A percentile compares a stretch with the other conserved stretches of the same genome.
phyloP scores from a whole-genome alignment of 495 filamentous ascomycete genomes.

The Tuber calosporum region DNA sequence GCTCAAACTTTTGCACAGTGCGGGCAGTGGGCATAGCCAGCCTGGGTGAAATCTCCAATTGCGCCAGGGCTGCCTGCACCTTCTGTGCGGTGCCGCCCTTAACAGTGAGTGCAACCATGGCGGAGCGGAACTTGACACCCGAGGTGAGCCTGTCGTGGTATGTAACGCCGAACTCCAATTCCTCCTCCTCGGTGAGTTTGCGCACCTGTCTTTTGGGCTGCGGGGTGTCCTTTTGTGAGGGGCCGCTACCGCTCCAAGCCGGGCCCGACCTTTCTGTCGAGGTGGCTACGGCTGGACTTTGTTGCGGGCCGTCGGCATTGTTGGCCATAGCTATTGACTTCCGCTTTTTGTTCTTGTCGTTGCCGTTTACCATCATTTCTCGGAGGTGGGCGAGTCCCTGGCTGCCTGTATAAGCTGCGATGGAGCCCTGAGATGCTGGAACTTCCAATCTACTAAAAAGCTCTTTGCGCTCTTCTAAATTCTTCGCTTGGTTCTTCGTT shows the following conservation, averaged over 20 bases:
- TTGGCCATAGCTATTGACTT: slow-evolving; percentile 45
- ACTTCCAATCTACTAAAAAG: slow-evolving; percentile 82
- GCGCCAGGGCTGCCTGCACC: slow-evolving; percentile 52
- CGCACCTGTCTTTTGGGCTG: slow-evolving; percentile 49
- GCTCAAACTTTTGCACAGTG: slow-evolving; percentile 74
- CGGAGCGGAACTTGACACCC: slow-evolving; percentile 40
- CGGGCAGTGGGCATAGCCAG: slow-evolving; percentile 78
- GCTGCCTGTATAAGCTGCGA: slow-evolving; percentile 65
- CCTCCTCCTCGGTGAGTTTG: slow-evolving; percentile 65
- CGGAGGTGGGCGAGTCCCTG: slow-evolving; percentile 70
- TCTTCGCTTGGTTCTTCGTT: slow-evolving; percentile 66
- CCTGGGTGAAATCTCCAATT: slow-evolving; percentile 70
- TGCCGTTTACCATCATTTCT: slow-evolving; percentile 62
- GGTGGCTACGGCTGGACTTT: slow-evolving; percentile 19
- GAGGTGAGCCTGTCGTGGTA: slow-evolving; percentile 76
- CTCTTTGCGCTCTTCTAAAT: slow-evolving; percentile 80
- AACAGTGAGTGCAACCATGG: slow-evolving; percentile 35
- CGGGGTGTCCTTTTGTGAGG: slow-evolving; percentile 54
- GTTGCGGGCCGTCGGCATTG: slow-evolving; percentile 50
- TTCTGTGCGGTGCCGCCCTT: slow-evolving; percentile 40
- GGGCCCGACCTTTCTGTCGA: slow-evolving; percentile 23
- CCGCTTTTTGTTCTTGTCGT: slow-evolving; percentile 82
- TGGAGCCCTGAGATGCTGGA: slow-evolving; percentile 60
- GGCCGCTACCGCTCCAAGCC: slow-evolving; percentile 1
- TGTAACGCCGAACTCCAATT: slow-evolving; percentile 70